Evolutionary conservation across 2,329 filamentous ascomycete species (phyloP).

Genomic region (Fusarium nelsonii): DNA sequence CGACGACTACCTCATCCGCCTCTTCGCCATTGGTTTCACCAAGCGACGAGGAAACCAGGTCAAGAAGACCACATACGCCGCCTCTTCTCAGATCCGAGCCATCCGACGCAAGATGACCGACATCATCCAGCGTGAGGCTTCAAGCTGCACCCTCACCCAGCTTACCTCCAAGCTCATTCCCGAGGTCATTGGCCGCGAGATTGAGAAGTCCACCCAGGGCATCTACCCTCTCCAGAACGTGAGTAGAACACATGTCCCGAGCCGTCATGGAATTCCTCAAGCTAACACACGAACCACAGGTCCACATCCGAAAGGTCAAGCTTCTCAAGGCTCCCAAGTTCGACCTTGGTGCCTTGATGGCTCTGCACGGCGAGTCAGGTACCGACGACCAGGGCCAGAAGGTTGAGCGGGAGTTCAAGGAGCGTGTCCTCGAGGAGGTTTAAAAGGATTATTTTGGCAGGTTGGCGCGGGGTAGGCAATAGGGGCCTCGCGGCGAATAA

Average conservation of each 20-base stretch:
- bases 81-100: conserved; percentile 94
- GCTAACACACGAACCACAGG: conserved; percentile 65
- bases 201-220: conserved; percentile 99
- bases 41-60: conserved; percentile 99
- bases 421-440: conserved; percentile 92
- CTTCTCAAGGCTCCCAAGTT: conserved; percentile 99
- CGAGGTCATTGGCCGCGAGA: conserved; percentile 99
- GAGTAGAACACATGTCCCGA: conserved; percentile 54
- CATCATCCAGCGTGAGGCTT: conserved; percentile 97
- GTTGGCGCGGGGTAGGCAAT: conserved; percentile 50
- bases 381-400: conserved; percentile 98
- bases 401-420: conserved; percentile 99
- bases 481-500: conserved; percentile 51
- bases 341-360: conserved; percentile 95
- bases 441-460: conserved; percentile 67
- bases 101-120: conserved; percentile 99
- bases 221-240: conserved; percentile 99
- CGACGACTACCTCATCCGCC: conserved; percentile 98
- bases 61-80: conserved; percentile 99
- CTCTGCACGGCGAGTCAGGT: conserved; percentile 96
- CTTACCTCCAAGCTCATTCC: conserved; percentile 99
- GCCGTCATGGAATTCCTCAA: neutral
- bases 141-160: conserved; percentile 93
- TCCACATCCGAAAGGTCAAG: conserved; percentile 99
- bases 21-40: conserved; percentile 99